Evolutionary conservation across 1,139 yeast genomes (phyloP).

Genomic region (Hansenula sp.): DNA sequence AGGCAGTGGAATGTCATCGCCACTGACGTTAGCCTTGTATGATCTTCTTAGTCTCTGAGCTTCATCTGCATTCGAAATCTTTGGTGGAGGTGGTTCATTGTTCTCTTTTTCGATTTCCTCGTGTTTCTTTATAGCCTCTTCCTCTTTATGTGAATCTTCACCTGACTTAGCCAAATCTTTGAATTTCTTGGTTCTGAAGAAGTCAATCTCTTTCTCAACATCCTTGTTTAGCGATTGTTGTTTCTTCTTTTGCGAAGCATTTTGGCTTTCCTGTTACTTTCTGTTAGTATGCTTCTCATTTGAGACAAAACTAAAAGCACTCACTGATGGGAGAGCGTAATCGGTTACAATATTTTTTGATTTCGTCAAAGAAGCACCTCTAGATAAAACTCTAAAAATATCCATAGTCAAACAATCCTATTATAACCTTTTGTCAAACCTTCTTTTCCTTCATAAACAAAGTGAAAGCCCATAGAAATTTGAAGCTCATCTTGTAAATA

Average conservation of each 20-base stretch:
- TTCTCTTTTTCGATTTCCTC: conserved; percentile 24
- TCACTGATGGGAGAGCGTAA: conserved; percentile 38
- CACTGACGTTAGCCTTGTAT: conserved; percentile 63
- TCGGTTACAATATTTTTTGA: conserved; percentile 40
- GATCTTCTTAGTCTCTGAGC: conserved; percentile 53
- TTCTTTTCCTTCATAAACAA: too few species aligned
- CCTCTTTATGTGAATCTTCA: conserved; percentile 20
- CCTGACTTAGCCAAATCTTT: conserved; percentile 13
- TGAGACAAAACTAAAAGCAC: neutral
- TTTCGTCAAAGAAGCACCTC: conserved; percentile 80
- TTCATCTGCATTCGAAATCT: conserved; percentile 50
- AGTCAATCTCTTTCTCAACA: conserved; percentile 63
- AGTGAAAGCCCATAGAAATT: too few species aligned
- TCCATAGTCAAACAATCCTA: too few species aligned
- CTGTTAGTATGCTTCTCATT: neutral
- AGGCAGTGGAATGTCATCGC: conserved; percentile 80
- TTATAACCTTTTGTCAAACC: too few species aligned
- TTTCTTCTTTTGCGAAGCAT: conserved; percentile 26
- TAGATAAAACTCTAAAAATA: conserved; percentile 74
- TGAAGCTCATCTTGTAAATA: neutral
- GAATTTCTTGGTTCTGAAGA: conserved; percentile 57
- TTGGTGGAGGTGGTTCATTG: conserved; percentile 34
- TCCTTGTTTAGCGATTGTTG: conserved; percentile 37
- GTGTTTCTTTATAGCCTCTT: conserved; percentile 20
- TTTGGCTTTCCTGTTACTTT: conserved; percentile 3